Percentiles rank a stretch among this genome's conserved stretches.
Conservation (phyloP, 257 asterid genomes). For the Capsicum baccatum region DNA sequence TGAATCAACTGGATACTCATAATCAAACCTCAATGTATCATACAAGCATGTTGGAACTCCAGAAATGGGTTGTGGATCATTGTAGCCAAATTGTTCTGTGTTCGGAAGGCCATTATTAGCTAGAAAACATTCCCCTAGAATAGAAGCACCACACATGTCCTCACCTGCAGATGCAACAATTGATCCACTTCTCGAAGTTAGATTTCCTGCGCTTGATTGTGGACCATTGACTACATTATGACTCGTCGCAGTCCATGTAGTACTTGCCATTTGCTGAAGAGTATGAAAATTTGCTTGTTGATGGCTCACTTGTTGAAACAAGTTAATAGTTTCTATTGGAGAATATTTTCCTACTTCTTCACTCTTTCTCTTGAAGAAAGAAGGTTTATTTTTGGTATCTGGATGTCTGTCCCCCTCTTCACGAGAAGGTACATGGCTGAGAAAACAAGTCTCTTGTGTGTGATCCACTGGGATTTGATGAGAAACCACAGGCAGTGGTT, state of each 20-base stretch:
- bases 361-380: constrained; percentile 35
- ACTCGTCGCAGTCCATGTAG: constrained; percentile 48
- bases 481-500: constrained; percentile 35
- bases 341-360: constrained; percentile 39
- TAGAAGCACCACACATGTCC: constrained; percentile 37
- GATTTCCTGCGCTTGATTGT: constrained; percentile 46
- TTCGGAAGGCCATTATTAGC: constrained; percentile 36
- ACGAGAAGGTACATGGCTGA: constrained; percentile 31
- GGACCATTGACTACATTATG: constrained; percentile 40
- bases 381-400: constrained; percentile 32
- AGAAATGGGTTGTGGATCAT: constrained; percentile 44
- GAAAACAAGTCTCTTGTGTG: constrained; percentile 31
- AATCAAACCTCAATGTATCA: constrained; percentile 55
- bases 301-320: constrained; percentile 49
- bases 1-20: constrained; percentile 53
- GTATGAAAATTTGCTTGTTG: constrained; percentile 32
- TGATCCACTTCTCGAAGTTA: constrained; percentile 42
- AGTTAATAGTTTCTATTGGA: constrained; percentile 40
- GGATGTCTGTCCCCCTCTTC: constrained; percentile 32
- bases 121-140: constrained; percentile 50
- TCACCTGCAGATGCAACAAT: constrained; percentile 52
- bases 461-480: constrained; percentile 36
- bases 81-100: constrained; percentile 45
- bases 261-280: constrained; percentile 41
- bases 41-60: constrained; percentile 54